Conservation (phyloP, 1,284 basidiomycete species). For the Cryptococcus maquisensis region DNA sequence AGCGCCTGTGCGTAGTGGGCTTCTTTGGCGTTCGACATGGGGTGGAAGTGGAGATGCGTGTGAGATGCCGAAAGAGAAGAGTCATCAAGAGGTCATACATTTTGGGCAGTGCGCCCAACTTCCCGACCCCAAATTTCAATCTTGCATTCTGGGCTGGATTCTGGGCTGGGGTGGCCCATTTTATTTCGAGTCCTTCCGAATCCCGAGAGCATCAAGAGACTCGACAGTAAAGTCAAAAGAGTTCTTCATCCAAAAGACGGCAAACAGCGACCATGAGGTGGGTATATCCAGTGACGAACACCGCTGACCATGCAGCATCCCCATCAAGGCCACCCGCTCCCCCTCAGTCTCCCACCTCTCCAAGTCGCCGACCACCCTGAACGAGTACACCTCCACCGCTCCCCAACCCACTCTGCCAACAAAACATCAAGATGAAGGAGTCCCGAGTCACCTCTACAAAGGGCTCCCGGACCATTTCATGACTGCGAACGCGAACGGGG, state of each 20-base stretch:
- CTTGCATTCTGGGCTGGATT: too few relatives aligned
- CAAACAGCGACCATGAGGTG: conserved; percentile 5
- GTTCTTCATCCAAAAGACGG: too few relatives aligned
- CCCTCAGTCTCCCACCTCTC: conserved; percentile 9
- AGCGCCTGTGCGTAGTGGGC: conserved; percentile 38
- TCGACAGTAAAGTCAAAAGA: too few relatives aligned
- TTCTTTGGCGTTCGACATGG: conserved; percentile 30
- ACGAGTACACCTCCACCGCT: conserved; percentile 49
- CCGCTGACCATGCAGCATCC: conserved; percentile 3
- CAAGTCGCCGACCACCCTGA: conserved; percentile 16
- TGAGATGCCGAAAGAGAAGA: neutral
- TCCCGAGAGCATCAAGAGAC: too few relatives aligned
- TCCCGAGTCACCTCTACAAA: conserved; percentile 47
- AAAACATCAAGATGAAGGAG: conserved; percentile 29
- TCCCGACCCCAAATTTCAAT: too few relatives aligned
- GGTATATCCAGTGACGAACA: neutral
- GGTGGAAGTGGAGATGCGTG: neutral
- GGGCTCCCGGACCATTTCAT: conserved; percentile 44
- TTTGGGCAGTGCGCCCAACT: too few relatives aligned
- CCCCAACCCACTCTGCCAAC: conserved; percentile 35
- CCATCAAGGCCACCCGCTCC: conserved; percentile 12
- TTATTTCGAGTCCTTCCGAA: neutral
- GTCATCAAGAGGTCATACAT: neutral
- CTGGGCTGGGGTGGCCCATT: neutral
- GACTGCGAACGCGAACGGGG: conserved; percentile 23